Evolutionary conservation across 306 rosid genomes (phyloP).

Genomic region (Gillenia trifoliata): DNA sequence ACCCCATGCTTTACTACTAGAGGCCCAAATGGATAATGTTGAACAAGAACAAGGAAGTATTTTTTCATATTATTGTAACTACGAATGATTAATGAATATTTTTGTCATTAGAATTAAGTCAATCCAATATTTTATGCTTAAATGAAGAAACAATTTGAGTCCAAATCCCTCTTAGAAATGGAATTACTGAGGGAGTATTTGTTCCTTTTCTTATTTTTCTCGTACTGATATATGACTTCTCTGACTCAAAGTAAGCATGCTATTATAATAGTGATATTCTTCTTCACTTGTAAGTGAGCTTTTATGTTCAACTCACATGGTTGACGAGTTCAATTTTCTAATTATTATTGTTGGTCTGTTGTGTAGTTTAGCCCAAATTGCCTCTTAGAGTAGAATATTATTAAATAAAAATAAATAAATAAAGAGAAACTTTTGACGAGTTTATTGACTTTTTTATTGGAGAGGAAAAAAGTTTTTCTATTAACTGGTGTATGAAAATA

Average conservation of each 20-base stretch:
- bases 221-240: too few relatives aligned
- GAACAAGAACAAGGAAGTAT: neutral
- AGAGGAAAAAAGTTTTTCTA: neutral
- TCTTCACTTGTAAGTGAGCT: neutral
- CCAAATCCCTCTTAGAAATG: neutral
- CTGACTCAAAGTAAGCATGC: too few relatives aligned
- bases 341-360: neutral
- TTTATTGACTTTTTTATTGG: neutral
- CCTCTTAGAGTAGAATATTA: neutral
- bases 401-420: too few relatives aligned
- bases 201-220: too few relatives aligned
- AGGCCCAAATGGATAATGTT: neutral
- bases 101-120: neutral
- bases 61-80: neutral
- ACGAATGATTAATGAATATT: neutral
- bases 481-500: neutral
- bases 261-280: too few relatives aligned
- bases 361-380: too few relatives aligned
- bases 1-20: neutral
- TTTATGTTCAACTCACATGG: neutral
- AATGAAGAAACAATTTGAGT: too few relatives aligned
- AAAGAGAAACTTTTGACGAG: too few relatives aligned
- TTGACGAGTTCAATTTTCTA: too few relatives aligned
- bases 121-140: too few relatives aligned
- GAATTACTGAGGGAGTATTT: neutral